Conservation (phyloP, 176 grass and related monocot species). For the Aegilops longissima region DNA sequence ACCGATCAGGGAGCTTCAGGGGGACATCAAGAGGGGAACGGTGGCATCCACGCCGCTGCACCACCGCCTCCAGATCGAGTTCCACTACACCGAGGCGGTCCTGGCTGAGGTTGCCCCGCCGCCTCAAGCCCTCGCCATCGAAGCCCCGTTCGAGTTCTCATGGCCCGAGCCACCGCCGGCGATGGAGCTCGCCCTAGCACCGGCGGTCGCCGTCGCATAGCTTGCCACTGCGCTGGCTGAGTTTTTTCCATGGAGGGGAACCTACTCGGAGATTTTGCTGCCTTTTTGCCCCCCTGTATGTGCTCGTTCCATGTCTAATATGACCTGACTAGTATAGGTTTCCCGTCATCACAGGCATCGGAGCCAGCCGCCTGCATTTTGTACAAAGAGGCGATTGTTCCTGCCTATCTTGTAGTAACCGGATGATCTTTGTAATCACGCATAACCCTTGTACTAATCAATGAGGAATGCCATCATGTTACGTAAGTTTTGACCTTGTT, state of each 20-base stretch:
- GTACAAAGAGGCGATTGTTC: constrained; percentile 42
- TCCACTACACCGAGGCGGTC: constrained; percentile 59
- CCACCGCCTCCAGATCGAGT: constrained; percentile 81
- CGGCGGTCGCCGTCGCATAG: constrained; percentile 27
- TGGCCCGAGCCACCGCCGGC: constrained; percentile 40
- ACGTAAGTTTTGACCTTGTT: background rate
- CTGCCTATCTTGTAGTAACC: constrained; percentile 22
- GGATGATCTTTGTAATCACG: constrained; percentile 7
- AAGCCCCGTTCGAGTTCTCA: constrained; percentile 42
- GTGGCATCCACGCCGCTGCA: constrained; percentile 55
- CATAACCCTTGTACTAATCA: constrained; percentile 26
- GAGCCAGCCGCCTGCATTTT: constrained; percentile 41
- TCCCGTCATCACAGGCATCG: background rate
- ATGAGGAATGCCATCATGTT: constrained; percentile 7
- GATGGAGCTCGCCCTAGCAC: constrained; percentile 26
- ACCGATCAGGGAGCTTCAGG: constrained; percentile 67
- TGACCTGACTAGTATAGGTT: constrained; percentile 35
- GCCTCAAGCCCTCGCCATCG: background rate
- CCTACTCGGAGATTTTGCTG: constrained; percentile 23
- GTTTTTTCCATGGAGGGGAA: too few relatives aligned
- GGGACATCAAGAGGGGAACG: constrained; percentile 56
- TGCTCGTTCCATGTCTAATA: constrained; percentile 10
- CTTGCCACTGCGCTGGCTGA: background rate
- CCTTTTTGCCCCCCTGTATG: background rate
- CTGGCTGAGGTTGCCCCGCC: constrained; percentile 2